Base-by-base conservation (phyloP, 192 early-diverging fungal genomes). In the Coemansia sp. region DNA sequence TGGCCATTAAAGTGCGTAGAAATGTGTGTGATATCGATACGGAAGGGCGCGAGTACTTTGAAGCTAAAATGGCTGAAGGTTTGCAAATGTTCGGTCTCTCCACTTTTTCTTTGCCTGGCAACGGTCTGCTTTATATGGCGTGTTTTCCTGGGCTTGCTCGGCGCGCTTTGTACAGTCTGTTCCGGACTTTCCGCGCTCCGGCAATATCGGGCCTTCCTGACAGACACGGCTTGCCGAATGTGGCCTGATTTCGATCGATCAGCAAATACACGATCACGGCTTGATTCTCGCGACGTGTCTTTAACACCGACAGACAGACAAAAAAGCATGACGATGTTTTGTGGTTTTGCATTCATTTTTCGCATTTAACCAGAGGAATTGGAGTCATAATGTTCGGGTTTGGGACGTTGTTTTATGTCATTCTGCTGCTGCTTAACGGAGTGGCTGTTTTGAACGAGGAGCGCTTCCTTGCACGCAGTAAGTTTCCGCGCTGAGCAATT, bases 391-490 rank as follows among this genome's bases (percentile, higher is more conserved):
- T 82, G 80, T 82, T 89, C 63, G 86, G 85, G 27, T 76, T 93
- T 40, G 91, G 91, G 33, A 88, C 86, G 25, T 73, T 95, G 38
- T 78, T 95, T 50, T 90, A 94, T 68, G 82, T 91, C 16, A 60
- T 81, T 32, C 79, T 95, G 32, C 83, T 94, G 70, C 81, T 94
- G 54, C 83, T 95, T 60, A 96, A 96, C 73, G 91, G 89, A 21
- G 80, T 96, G 29, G 94, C 94, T 44, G 83, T 96, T 52, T 71
- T 96, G 45, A 92, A 92, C 66, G 94, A 96, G 77, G 92, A 96
- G 59, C 87, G 94, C 21, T 96, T 96, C 67, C 81, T 96, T 21
- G 90, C 92, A 8, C 80, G 90, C 68, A 93, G 93, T 95, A 87
- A 64, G 83, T 73, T 50, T 38, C 35, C 35, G 12, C 35, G 8